Evolutionary conservation across 2,329 filamentous ascomycete genomes (phyloP).

Genomic region (Sordariomycetes sp.): DNA sequence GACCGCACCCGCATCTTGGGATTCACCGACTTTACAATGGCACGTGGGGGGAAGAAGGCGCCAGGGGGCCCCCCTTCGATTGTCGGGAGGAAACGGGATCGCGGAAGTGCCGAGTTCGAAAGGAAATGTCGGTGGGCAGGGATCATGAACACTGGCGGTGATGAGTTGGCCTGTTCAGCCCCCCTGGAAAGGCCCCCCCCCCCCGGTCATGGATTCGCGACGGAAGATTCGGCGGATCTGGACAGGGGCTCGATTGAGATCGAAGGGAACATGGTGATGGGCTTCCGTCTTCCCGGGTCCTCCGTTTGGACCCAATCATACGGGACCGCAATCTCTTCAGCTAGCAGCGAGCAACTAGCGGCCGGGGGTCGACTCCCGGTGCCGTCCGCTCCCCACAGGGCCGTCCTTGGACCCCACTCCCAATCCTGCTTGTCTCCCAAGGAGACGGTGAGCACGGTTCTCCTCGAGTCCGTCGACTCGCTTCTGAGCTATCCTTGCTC

Average conservation of each 20-base stretch:
- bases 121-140: neutral
- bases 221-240: neutral
- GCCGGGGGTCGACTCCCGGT: neutral
- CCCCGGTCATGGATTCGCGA: neutral
- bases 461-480: neutral
- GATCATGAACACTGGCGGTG: neutral
- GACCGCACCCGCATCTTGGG: neutral
- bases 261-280: neutral
- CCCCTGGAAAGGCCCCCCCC: neutral
- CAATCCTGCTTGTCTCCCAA: neutral
- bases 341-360: neutral
- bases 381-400: neutral
- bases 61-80: neutral
- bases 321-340: neutral
- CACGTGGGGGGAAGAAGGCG: neutral
- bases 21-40: neutral
- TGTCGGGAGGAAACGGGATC: neutral
- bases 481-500: no score
- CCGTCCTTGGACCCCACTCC: neutral
- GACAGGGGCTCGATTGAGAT: neutral
- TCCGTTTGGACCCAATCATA: neutral
- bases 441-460: neutral
- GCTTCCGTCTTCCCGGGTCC: neutral
- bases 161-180: neutral
- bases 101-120: neutral